Conservation (phyloP, 352 stramenopile species). For the Phytophthora citrophthora region DNA sequence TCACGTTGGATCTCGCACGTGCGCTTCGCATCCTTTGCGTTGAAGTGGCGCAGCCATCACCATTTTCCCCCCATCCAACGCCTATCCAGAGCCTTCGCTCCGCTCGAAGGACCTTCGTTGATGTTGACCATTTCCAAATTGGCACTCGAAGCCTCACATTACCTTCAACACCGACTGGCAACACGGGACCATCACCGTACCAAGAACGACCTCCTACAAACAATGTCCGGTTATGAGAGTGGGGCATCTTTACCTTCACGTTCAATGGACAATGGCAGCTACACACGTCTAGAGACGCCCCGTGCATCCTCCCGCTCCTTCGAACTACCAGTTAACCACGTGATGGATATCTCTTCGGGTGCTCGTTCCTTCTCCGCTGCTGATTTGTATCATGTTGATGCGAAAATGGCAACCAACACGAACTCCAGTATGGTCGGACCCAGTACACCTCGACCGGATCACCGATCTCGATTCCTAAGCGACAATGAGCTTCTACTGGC, state of each 20-base stretch:
- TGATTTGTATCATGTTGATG: conserved; percentile 31
- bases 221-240: conserved; percentile 48
- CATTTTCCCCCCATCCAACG: conserved; percentile 4
- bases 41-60: conserved; percentile 40
- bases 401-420: conserved; percentile 40
- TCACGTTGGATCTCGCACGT: conserved; percentile 26
- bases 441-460: conserved; percentile 33
- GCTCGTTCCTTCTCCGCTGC: conserved; percentile 39
- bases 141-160: conserved; percentile 26
- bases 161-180: neutral
- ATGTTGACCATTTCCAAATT: conserved; percentile 33
- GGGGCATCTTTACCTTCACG: conserved; percentile 37
- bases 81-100: conserved; percentile 8
- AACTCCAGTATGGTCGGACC: conserved; percentile 16
- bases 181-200: neutral
- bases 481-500: conserved; percentile 62
- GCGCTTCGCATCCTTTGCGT: conserved; percentile 20
- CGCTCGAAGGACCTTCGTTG: neutral
- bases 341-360: conserved; percentile 29
- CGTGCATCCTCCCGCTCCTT: conserved; percentile 22
- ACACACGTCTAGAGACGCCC: conserved; percentile 34
- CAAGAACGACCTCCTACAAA: neutral
- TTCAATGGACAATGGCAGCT: conserved; percentile 31
- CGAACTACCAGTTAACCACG: conserved; percentile 25
- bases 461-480: conserved; percentile 69